A percentile compares a stretch with the other conserved stretches of the same genome.
Evolutionary conservation across 805 yeast species (phyloP).

Genomic region (Candida ficus): DNA sequence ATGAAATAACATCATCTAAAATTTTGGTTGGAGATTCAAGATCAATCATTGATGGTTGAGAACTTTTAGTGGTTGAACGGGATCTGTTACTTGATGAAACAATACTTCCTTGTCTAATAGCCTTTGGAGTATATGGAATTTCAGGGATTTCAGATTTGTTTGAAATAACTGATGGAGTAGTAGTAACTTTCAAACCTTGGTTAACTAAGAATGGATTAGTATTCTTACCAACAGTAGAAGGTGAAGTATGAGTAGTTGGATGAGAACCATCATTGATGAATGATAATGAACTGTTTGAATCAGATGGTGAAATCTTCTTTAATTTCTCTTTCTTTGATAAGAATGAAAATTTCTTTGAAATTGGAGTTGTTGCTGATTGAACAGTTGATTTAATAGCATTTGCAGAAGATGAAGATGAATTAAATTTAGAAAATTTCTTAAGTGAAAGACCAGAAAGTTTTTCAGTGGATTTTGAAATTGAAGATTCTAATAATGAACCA

Average conservation of each 20-base stretch:
- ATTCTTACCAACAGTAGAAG: not conserved
- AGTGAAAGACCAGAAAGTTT: slow-evolving; percentile 7
- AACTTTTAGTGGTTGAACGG: not conserved
- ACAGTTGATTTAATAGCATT: slow-evolving; percentile 12
- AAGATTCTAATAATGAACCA: too few species aligned
- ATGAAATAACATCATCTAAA: slow-evolving; percentile 11
- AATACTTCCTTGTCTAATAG: slow-evolving; percentile 9
- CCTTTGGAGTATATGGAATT: slow-evolving; percentile 21
- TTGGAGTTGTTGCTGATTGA: slow-evolving; percentile 20
- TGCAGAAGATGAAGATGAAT: slow-evolving; percentile 1
- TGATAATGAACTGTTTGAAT: slow-evolving; percentile 20
- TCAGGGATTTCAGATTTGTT: slow-evolving; percentile 15
- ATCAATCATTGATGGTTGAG: too few species aligned
- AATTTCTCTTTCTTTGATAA: slow-evolving; percentile 6
- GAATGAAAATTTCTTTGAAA: slow-evolving; percentile 20
- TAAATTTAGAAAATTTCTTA: slow-evolving; percentile 11
- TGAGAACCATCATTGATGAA: slow-evolving; percentile 25
- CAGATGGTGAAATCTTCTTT: slow-evolving; percentile 15
- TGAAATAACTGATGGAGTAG: not conserved
- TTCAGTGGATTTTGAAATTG: slow-evolving; percentile 16
- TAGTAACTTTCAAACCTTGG: not conserved
- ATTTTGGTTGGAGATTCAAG: not conserved
- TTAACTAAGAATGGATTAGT: not conserved
- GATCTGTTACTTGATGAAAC: slow-evolving; percentile 4
- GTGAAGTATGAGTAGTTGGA: not conserved